A percentile compares a stretch with the other conserved stretches of the same genome.
phyloP scores from a whole-genome alignment of 23 red algal genomes.

The Gracilaria vermiculophylla region DNA sequence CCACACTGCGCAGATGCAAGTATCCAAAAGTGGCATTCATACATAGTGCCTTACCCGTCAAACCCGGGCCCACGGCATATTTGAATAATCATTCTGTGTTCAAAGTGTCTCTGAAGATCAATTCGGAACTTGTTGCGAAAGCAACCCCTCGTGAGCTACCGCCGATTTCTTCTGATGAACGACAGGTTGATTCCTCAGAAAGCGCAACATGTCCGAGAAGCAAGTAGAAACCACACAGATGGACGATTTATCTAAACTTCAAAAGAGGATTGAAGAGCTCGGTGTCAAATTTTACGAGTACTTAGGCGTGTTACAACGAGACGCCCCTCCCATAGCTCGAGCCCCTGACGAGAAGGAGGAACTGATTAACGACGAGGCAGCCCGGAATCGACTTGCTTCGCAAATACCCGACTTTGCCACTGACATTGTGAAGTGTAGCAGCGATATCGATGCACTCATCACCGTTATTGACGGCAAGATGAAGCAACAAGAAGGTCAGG shows the following conservation, averaged over 20 bases:
- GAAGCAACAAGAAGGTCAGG: constrained; percentile 24
- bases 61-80: no score
- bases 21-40: no score
- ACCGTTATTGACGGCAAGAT: constrained; percentile 44
- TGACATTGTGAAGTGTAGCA: constrained; percentile 26
- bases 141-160: no score
- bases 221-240: neutral
- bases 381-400: constrained; percentile 15
- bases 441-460: constrained; percentile 40
- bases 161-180: no score
- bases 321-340: constrained; percentile 54
- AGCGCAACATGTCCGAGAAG: neutral
- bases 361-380: constrained; percentile 14
- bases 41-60: no score
- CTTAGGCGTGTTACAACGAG: constrained; percentile 55
- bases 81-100: no score
- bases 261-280: constrained; percentile 48
- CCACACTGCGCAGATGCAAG: no score
- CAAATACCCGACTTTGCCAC: constrained; percentile 51
- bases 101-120: no score
- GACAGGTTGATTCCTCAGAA: neutral
- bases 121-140: no score
- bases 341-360: constrained; percentile 63
- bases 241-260: constrained; percentile 52
- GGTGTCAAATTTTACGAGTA: constrained; percentile 54